Evolutionary conservation across 352 stramenopile species (phyloP), one percentile per base, ranked within the genome.

Genomic region (Phytophthora foliorum): DNA sequence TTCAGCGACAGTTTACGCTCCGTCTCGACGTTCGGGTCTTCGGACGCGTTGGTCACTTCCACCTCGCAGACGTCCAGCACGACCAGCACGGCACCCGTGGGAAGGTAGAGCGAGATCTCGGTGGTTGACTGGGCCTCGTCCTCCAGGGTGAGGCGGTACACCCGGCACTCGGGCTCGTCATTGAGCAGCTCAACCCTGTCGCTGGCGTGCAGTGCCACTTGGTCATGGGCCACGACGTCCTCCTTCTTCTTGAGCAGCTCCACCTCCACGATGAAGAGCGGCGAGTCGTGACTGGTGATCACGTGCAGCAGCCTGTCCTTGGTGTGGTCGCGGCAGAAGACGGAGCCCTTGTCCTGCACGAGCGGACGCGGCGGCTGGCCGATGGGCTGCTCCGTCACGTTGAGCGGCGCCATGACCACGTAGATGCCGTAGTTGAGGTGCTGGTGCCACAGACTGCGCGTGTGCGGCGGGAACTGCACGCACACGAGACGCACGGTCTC

Each of bases 291-390:
- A 1, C 72, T 82, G n/a, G 63, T 69, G 7, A 75, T 67, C 10
- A 82, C 61, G 41, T 89, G 81, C 6, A 82, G 67, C 5, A 86
- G 48, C 24, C 75, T 64, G 65, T 88, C 78, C 29, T 75, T 69
- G 21, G 70, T 82, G 58, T 88, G 80, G 57, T 88, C 76, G 31
- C 77, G 77, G 51, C 80, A 88, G 58, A 88, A 81, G 11, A 88
- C 77, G 8, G 62, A 52, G 11, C 78, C 74, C 6, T 75, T 74
- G 19, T 58, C 39, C 48, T 80, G 69, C n/a, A 61, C 29, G 31
- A 88, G 59, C 6, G 70, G 65, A 39, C 63, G 59, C 16, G 69
- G 65, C 3, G 58, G 11, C 6, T 50, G 10, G 17, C 62, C 62
- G 29, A 67, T 60, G 24, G 73, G 63, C 13, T 77, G 66, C 62